A percentile compares a stretch with the other conserved stretches of the same genome.
Evolutionary conservation across 148 eudicot genomes (phyloP).

Genomic region (Dianthus caryophyllus): DNA sequence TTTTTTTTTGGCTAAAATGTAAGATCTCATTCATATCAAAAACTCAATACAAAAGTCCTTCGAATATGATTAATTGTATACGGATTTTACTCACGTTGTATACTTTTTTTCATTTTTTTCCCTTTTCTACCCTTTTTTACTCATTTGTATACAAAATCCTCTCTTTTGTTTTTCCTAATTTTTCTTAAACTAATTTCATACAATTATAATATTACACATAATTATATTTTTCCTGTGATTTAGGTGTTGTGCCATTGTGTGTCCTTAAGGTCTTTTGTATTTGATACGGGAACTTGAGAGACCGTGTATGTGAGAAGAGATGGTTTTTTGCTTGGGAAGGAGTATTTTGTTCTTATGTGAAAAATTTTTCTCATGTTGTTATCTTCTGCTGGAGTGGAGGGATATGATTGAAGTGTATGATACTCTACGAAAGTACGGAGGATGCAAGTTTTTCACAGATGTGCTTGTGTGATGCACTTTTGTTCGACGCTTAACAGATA

Average conservation of each 20-base stretch:
- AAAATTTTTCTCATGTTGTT: not conserved
- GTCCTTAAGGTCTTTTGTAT: not conserved
- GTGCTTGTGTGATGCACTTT: not conserved
- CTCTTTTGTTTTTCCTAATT: too few species aligned
- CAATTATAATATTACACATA: too few species aligned
- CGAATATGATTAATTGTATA: too few species aligned
- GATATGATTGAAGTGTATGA: not conserved
- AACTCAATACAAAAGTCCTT: too few species aligned
- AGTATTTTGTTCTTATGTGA: not conserved
- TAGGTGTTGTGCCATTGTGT: not conserved
- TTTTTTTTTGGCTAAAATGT: too few species aligned
- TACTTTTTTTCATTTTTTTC: too few species aligned
- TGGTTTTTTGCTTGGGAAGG: not conserved
- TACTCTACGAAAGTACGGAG: not conserved
- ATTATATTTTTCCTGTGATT: too few species aligned
- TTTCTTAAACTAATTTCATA: too few species aligned
- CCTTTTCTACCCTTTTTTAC: too few species aligned
- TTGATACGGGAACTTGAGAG: not conserved
- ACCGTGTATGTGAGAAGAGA: not conserved
- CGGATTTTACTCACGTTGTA: too few species aligned
- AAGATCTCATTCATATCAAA: too few species aligned
- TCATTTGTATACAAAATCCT: too few species aligned
- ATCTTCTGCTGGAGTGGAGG: not conserved
- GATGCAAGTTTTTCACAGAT: not conserved
- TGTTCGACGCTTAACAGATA: slow-evolving; percentile 44